Evolutionary conservation across 2,329 filamentous ascomycete genomes (phyloP).

Genomic region (Paramyrothecium roridum): DNA sequence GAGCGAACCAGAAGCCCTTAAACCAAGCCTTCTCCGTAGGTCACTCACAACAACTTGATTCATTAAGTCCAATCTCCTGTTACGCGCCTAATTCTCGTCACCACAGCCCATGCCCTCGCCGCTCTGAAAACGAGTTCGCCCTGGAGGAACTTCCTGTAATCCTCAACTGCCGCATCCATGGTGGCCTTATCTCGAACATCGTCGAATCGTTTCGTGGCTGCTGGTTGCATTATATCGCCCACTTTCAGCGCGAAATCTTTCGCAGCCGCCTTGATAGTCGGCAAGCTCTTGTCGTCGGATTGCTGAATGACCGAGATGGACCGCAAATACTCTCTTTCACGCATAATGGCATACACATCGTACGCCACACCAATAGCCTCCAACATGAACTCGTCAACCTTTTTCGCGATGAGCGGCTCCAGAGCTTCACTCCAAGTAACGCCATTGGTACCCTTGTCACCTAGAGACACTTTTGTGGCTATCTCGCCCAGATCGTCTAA

Average conservation of each 20-base stretch:
- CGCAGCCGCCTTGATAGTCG: not conserved
- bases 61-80: too few species aligned
- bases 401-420: not conserved
- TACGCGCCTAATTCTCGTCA: not conserved
- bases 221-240: not conserved
- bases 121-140: not conserved
- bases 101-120: not conserved
- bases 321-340: not conserved
- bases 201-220: not conserved
- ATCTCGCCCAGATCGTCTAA: not conserved
- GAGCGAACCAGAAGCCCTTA: too few species aligned
- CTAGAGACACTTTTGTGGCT: not conserved
- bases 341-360: not conserved
- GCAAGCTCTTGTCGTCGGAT: not conserved
- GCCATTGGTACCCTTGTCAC: not conserved
- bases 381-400: not conserved
- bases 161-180: not conserved
- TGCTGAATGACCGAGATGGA: not conserved
- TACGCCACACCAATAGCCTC: not conserved
- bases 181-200: not conserved
- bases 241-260: not conserved
- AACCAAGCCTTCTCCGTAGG: too few species aligned
- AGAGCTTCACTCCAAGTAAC: not conserved
- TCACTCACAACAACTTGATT: too few species aligned
- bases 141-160: not conserved